These are phyloP conservation scores for Calonectria multiphialidica DNA, from an alignment of 2,329 filamentous ascomycete species.

Conservation along the genomic window DNA sequence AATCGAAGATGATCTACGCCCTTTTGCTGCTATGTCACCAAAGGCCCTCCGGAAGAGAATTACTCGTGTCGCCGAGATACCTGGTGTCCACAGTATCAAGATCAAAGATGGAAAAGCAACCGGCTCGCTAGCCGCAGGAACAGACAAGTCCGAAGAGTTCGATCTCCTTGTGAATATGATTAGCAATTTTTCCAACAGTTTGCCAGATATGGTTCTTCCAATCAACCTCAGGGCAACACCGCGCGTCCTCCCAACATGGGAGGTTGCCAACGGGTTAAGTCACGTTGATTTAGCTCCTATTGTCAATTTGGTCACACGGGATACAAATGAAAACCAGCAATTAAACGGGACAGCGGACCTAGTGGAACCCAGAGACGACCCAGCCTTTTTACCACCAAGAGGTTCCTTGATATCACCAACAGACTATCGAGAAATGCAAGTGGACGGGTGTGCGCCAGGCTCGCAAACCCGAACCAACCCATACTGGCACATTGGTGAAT, in stretches of 20 bases:
- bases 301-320: slow-evolving; percentile 45
- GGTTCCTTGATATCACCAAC: slow-evolving; percentile 35
- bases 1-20: slow-evolving; percentile 79
- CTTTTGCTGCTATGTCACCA: slow-evolving; percentile 83
- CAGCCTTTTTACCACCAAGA: background rate
- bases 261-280: slow-evolving; percentile 59
- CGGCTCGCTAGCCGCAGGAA: slow-evolving; percentile 50
- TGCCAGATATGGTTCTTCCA: slow-evolving; percentile 87
- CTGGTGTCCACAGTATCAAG: slow-evolving; percentile 62
- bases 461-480: slow-evolving; percentile 70
- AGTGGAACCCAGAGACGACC: background rate
- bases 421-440: slow-evolving; percentile 56
- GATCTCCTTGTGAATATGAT: slow-evolving; percentile 74
- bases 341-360: slow-evolving; percentile 8
- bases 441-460: slow-evolving; percentile 69
- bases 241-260: slow-evolving; percentile 66
- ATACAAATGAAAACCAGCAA: slow-evolving; percentile 16
- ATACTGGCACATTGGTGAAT: slow-evolving; percentile 72
- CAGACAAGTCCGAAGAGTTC: slow-evolving; percentile 51
- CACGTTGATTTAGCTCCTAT: slow-evolving; percentile 43
- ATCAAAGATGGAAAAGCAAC: slow-evolving; percentile 74
- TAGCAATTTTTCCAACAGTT: slow-evolving; percentile 74
- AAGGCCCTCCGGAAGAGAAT: slow-evolving; percentile 73
- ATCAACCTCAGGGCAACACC: slow-evolving; percentile 75
- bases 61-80: slow-evolving; percentile 52